Evolutionary conservation across 129 eudicot genomes (phyloP), one percentile per base, ranked within the genome.

Genomic region (Flaveria sonorensis): DNA sequence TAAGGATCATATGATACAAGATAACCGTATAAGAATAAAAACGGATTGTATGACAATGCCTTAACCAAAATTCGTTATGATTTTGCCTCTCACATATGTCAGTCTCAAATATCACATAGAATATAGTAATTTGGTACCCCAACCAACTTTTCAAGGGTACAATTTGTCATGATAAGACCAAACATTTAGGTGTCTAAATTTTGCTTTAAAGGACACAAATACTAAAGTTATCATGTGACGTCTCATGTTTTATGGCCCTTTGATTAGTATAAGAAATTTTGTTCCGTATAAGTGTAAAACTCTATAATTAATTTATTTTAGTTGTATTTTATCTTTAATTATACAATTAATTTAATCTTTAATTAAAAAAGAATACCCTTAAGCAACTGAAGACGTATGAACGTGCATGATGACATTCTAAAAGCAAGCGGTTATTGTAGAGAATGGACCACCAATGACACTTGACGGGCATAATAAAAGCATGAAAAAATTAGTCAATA

Each of bases 81-180:
- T 6, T 30, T 56, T 36, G 14, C 14, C 53, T 60, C 48, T 57
- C 57, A 21, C 55, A 59, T 60, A 39, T 74, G 68, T 40, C 68
- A 40, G 46, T 26, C 43, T n/a, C 69, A 39, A 60, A 59, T 42
- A 43, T 74, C 10, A 46, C 11, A 60, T 23, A 59, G 24, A 59
- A 59, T 40, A 43, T 74, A 24, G 70, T 9, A 26, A 65, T 53
- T 52, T 67, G 51, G 53, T 73, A 43, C 68, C 69, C 47, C 3
- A 47, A 30, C 48, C 15, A 66, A 45, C 39, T 73, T n/a, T 73
- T 18, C 24, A 39, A 57, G 45, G 3, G 52, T 59, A 55, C 36
- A 40, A 6, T 73, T 55, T 73, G 51, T 62, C 77, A 73, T 73
- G 77, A 43, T 36, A 73, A 57, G 68, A 56, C 68, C 77, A 40